Conservation (phyloP, 2,329 filamentous ascomycete genomes). For the Fusarium caatingaense region DNA sequence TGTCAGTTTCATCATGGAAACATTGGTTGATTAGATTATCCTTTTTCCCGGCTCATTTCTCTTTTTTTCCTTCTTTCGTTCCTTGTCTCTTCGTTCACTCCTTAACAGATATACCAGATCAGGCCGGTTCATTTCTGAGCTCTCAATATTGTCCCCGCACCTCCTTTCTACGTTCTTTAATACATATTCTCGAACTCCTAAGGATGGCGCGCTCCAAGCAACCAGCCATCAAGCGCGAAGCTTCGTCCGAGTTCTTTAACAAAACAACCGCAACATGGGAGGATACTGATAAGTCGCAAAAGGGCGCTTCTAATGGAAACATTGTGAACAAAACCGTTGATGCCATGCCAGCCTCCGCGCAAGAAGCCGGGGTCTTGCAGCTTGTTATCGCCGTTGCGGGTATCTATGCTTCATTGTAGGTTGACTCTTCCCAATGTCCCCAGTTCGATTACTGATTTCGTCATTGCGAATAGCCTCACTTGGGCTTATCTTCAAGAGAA, state of each 20-base stretch:
- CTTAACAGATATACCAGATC: neutral
- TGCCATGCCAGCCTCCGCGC: constrained; percentile 48
- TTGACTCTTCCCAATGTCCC: constrained; percentile 26
- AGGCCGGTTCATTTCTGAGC: neutral
- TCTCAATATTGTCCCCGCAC: neutral
- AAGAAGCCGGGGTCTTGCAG: constrained; percentile 75
- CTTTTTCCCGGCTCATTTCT: constrained; percentile 24
- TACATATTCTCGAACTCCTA: neutral
- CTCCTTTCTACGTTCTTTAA: neutral
- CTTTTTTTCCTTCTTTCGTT: constrained; percentile 24
- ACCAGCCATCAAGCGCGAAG: constrained; percentile 71
- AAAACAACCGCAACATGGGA: constrained; percentile 57
- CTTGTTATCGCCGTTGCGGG: constrained; percentile 89
- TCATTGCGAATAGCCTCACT: constrained; percentile 71
- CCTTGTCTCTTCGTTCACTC: constrained; percentile 24
- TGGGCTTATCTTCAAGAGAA: constrained; percentile 98
- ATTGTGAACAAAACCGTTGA: constrained; percentile 41
- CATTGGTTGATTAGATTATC: constrained; percentile 28
- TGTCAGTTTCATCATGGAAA: constrained; percentile 46
- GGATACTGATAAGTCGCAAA: constrained; percentile 47
- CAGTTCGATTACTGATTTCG: constrained; percentile 5
- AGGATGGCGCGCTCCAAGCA: constrained; percentile 80
- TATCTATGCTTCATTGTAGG: constrained; percentile 96
- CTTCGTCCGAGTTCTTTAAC: constrained; percentile 74
- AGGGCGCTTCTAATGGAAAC: constrained; percentile 39